phyloP scores from a whole-genome alignment of 2,329 filamentous ascomycete genomes.

The Colletotrichum chlorophyti region DNA sequence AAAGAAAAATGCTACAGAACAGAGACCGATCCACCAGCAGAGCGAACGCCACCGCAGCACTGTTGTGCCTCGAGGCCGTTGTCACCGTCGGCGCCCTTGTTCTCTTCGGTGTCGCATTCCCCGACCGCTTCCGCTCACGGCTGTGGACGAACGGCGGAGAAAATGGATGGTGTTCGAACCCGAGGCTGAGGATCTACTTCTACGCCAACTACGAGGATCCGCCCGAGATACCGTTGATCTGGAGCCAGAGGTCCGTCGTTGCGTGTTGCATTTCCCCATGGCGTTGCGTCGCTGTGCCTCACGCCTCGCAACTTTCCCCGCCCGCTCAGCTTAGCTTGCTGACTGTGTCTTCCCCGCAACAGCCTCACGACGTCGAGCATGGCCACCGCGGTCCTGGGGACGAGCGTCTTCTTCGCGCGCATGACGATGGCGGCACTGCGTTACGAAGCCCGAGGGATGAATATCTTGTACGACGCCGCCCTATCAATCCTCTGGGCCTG shows the following conservation, averaged over 20 bases:
- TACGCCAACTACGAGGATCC: constrained; percentile 39
- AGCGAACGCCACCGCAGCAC: not conserved
- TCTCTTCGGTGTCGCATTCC: constrained; percentile 35
- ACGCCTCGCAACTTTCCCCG: no score
- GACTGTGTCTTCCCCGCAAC: not conserved
- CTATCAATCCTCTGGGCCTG: constrained; percentile 37
- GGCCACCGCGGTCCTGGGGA: constrained; percentile 37
- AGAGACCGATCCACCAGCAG: not conserved
- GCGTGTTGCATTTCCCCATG: not conserved
- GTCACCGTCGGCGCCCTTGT: constrained; percentile 19
- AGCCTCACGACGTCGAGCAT: constrained; percentile 38
- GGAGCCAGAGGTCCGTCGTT: constrained; percentile 34
- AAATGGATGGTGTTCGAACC: constrained; percentile 39
- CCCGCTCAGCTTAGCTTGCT: not conserved
- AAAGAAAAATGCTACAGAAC: not conserved
- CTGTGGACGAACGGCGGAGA: constrained; percentile 38
- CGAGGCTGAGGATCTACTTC: constrained; percentile 36
- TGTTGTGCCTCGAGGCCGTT: constrained; percentile 32
- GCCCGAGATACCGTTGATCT: constrained; percentile 36
- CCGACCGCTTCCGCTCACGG: constrained; percentile 32
- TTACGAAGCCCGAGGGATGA: constrained; percentile 29
- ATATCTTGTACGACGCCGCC: constrained; percentile 37
- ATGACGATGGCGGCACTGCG: constrained; percentile 31
- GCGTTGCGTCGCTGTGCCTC: not conserved
- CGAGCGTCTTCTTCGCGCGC: constrained; percentile 36